phyloP scores from a whole-genome alignment of 768 basidiomycete genomes.

The Mycena maculata region DNA sequence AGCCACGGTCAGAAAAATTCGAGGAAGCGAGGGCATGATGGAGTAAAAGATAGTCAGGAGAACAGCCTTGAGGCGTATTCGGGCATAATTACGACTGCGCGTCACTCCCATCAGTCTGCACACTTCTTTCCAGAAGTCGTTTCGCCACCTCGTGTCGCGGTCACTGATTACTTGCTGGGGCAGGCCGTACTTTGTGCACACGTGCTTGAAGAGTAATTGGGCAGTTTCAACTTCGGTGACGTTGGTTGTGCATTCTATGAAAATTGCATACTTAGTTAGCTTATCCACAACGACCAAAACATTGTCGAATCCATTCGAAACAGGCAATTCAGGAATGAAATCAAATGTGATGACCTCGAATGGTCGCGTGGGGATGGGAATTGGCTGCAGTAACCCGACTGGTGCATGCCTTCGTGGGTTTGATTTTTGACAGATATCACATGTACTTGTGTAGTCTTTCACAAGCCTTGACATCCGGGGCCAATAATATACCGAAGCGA shows the following conservation, averaged over 20 bases:
- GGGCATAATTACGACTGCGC: too few species aligned
- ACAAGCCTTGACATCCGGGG: slow-evolving; percentile 43
- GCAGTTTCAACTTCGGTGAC: slow-evolving; percentile 36
- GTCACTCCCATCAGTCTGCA: slow-evolving; percentile 41
- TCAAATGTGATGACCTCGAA: slow-evolving; percentile 49
- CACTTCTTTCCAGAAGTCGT: slow-evolving; percentile 43
- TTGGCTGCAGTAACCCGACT: slow-evolving; percentile 47
- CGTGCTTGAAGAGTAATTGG: neutral
- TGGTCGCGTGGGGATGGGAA: slow-evolving; percentile 47
- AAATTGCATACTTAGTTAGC: slow-evolving; percentile 52
- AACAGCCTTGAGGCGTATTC: too few species aligned
- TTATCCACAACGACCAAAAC: slow-evolving; percentile 50
- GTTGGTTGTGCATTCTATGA: slow-evolving; percentile 46
- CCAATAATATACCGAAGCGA: slow-evolving; percentile 46
- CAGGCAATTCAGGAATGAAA: slow-evolving; percentile 49
- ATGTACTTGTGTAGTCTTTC: slow-evolving; percentile 36
- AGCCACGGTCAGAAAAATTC: too few species aligned
- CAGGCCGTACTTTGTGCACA: neutral
- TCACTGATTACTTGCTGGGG: slow-evolving; percentile 45
- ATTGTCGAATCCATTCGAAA: slow-evolving; percentile 42
- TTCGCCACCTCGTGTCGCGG: slow-evolving; percentile 39
- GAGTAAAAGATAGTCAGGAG: too few species aligned
- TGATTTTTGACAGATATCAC: slow-evolving; percentile 45
- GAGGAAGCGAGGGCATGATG: too few species aligned
- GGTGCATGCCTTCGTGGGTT: slow-evolving; percentile 45